Conservation (phyloP, 2,329 filamentous ascomycete genomes). For the Colletotrichum sp. region DNA sequence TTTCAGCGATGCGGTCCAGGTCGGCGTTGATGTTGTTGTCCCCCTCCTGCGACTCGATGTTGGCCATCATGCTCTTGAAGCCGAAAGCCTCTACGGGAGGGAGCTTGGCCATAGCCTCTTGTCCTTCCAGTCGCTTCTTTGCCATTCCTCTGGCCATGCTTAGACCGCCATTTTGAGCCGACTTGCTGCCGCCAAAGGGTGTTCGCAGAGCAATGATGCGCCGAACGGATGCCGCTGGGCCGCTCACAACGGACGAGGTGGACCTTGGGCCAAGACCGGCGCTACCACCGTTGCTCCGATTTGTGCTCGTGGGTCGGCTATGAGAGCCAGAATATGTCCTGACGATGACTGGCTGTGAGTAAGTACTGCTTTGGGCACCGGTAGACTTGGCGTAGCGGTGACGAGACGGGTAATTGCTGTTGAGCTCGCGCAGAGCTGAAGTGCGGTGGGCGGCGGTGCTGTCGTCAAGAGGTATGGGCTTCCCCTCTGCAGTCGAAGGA, state of each 20-base stretch:
- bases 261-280: background rate
- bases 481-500: slow-evolving; percentile 60
- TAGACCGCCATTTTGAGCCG: slow-evolving; percentile 43
- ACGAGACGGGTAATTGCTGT: slow-evolving; percentile 60
- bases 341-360: slow-evolving; percentile 70
- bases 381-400: slow-evolving; percentile 63
- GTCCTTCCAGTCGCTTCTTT: slow-evolving; percentile 35
- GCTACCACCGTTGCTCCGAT: slow-evolving; percentile 21
- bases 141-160: slow-evolving; percentile 50
- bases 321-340: slow-evolving; percentile 63
- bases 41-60: slow-evolving; percentile 49
- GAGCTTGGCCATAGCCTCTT: slow-evolving; percentile 47
- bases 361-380: slow-evolving; percentile 61
- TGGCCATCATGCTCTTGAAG: slow-evolving; percentile 68
- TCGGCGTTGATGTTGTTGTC: slow-evolving; percentile 58
- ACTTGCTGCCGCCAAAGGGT: slow-evolving; percentile 34
- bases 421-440: slow-evolving; percentile 65
- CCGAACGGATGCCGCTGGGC: slow-evolving; percentile 23
- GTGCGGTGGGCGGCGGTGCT: slow-evolving; percentile 61
- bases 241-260: slow-evolving; percentile 9
- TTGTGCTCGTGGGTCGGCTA: slow-evolving; percentile 34
- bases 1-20: slow-evolving; percentile 69
- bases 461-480: slow-evolving; percentile 61
- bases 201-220: slow-evolving; percentile 22
- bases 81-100: slow-evolving; percentile 68